Evolutionary conservation across 495 filamentous ascomycete species (phyloP).

Genomic region (Daldinia loculata): DNA sequence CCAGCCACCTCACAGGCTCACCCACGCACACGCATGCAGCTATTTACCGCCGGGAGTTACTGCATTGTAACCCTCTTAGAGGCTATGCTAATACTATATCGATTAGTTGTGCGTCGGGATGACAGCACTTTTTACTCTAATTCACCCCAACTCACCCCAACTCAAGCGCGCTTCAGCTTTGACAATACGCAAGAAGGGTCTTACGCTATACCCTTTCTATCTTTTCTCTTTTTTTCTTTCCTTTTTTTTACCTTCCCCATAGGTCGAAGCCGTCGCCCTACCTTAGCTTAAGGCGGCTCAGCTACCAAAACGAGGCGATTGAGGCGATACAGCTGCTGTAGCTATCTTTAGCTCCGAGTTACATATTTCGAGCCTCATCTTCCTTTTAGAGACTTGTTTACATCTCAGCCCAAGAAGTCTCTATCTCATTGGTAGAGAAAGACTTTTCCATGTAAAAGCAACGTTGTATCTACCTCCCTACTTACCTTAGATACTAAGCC

Average conservation of each 20-base stretch:
- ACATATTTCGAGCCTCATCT: constrained; percentile 26
- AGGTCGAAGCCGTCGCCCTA: constrained; percentile 21
- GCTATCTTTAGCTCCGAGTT: constrained; percentile 22
- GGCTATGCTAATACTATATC: constrained; percentile 35
- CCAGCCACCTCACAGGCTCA: constrained; percentile 23
- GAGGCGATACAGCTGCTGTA: constrained; percentile 34
- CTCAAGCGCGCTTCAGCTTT: constrained; percentile 31
- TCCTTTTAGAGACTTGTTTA: not conserved
- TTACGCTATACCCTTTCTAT: constrained; percentile 31
- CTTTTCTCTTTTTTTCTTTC: not conserved
- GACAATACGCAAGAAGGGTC: constrained; percentile 1
- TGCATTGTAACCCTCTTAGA: constrained; percentile 34
- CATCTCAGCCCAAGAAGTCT: not conserved
- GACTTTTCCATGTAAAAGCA: not conserved
- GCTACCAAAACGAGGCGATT: constrained; percentile 36
- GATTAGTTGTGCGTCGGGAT: constrained; percentile 19
- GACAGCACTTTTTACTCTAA: constrained; percentile 6
- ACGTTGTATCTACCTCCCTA: not conserved
- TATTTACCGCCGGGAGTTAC: constrained; percentile 22
- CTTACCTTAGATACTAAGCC: not conserved
- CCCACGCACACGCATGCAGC: constrained; percentile 13
- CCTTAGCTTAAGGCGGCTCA: constrained; percentile 27
- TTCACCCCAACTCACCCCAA: not conserved
- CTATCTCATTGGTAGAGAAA: not conserved
- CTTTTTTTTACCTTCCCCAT: constrained; percentile 5